A percentile compares a stretch with the other conserved stretches of the same genome.
Evolutionary conservation across 768 basidiomycete species (phyloP).

Genomic region (Tylopilus balloui): DNA sequence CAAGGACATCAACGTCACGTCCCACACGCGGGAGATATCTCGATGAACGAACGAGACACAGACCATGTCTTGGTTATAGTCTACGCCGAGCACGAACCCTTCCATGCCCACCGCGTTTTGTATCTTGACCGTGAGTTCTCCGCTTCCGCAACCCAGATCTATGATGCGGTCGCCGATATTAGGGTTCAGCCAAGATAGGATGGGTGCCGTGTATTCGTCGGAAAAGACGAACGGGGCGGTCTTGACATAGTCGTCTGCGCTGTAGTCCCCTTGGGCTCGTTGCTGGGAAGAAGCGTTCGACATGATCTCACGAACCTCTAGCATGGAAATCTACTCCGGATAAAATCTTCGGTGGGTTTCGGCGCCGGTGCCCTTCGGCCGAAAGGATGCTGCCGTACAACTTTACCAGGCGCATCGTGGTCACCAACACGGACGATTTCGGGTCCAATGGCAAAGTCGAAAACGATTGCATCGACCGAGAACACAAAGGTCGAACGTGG

Average conservation of each 20-base stretch:
- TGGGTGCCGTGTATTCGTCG: constrained; percentile 41
- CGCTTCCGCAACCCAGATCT: constrained; percentile 82
- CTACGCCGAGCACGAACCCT: constrained; percentile 64
- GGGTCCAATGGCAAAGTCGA: not conserved
- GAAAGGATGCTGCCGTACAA: not conserved
- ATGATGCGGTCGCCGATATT: constrained; percentile 64
- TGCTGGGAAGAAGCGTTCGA: not conserved
- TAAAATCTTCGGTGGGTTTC: not conserved
- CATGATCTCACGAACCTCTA: constrained; percentile 7
- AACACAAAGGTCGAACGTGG: constrained; percentile 5
- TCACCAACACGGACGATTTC: not conserved
- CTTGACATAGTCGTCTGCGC: constrained; percentile 55
- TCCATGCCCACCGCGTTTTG: constrained; percentile 45
- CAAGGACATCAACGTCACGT: not conserved
- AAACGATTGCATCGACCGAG: constrained; percentile 18
- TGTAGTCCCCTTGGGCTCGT: constrained; percentile 42
- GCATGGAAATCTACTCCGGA: no score
- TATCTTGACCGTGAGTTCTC: constrained; percentile 64
- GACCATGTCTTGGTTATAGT: constrained; percentile 72
- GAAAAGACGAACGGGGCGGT: constrained; percentile 69
- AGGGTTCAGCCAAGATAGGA: constrained; percentile 59
- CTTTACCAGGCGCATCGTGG: not conserved
- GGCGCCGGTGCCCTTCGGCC: constrained; percentile 18
- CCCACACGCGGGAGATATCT: not conserved
- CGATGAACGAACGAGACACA: constrained; percentile 17